Percentiles rank a stretch among this genome's conserved stretches.
Conservation (phyloP, 2,329 filamentous ascomycete genomes). For the Drechslera avenae region DNA sequence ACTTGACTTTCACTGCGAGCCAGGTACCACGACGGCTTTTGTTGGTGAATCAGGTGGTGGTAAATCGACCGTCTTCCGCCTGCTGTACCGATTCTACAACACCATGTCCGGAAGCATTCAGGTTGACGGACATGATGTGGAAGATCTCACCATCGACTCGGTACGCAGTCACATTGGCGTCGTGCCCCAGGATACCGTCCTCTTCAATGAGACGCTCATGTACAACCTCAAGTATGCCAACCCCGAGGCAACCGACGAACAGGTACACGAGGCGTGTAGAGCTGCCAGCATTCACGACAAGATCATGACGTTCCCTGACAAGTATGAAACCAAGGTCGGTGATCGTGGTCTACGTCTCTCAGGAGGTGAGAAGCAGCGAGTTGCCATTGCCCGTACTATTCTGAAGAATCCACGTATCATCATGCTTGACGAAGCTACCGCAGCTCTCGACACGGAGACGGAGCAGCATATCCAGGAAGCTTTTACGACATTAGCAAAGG, state of each 20-base stretch:
- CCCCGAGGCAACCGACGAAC: conserved; percentile 76
- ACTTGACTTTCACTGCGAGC: conserved; percentile 81
- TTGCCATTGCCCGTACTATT: conserved; percentile 91
- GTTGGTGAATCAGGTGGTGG: conserved; percentile 96
- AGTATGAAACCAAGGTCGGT: conserved; percentile 87
- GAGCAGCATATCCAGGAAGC: conserved; percentile 92
- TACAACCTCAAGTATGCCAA: conserved; percentile 94
- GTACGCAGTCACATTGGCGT: conserved; percentile 89
- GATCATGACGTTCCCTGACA: conserved; percentile 85
- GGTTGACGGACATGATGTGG: conserved; percentile 82
- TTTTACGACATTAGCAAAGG: conserved; percentile 77
- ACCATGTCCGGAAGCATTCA: conserved; percentile 77
- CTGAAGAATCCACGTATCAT: conserved; percentile 91
- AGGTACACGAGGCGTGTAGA: conserved; percentile 79
- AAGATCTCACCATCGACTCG: conserved; percentile 90
- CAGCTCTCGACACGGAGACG: conserved; percentile 87
- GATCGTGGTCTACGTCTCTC: conserved; percentile 86
- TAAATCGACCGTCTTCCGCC: conserved; percentile 93
- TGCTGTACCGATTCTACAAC: conserved; percentile 97
- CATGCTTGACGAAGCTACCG: conserved; percentile 90
- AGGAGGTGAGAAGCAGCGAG: conserved; percentile 90
- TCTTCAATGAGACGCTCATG: conserved; percentile 95
- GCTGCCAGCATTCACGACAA: conserved; percentile 93
- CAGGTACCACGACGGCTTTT: conserved; percentile 92
- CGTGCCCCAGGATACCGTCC: conserved; percentile 92